These are phyloP conservation scores for Inosperma sp. DNA, from an alignment of 768 basidiomycete species.

Conservation along the genomic window DNA sequence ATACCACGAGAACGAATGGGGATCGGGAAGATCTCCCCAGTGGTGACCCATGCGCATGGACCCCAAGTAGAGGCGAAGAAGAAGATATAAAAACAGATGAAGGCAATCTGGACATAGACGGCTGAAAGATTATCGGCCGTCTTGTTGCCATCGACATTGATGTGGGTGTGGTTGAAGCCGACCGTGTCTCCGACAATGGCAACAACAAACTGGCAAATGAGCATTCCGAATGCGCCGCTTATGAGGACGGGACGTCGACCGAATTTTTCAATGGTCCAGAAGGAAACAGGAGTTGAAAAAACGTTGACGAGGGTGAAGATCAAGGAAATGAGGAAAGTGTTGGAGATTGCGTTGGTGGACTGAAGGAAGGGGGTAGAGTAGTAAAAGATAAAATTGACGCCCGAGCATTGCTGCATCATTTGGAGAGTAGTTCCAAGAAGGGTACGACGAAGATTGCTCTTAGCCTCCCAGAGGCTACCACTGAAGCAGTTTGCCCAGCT, in stretches of 20 bases:
- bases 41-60: slow-evolving; percentile 62
- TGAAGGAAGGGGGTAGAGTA: slow-evolving; percentile 66
- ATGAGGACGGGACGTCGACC: slow-evolving; percentile 80
- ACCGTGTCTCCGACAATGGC: slow-evolving; percentile 52
- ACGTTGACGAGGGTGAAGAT: slow-evolving; percentile 74
- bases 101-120: slow-evolving; percentile 58
- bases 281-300: slow-evolving; percentile 71
- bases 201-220: slow-evolving; percentile 78
- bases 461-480: slow-evolving; percentile 50
- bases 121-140: slow-evolving; percentile 40
- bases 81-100: slow-evolving; percentile 48
- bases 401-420: slow-evolving; percentile 67
- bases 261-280: slow-evolving; percentile 76
- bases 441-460: slow-evolving; percentile 60
- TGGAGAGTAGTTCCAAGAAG: slow-evolving; percentile 81
- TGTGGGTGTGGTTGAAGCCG: slow-evolving; percentile 18
- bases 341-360: slow-evolving; percentile 44
- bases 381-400: slow-evolving; percentile 73
- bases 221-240: slow-evolving; percentile 78
- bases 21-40: slow-evolving; percentile 81
- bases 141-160: background rate
- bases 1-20: slow-evolving; percentile 79
- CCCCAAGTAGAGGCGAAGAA: slow-evolving; percentile 66
- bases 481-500: slow-evolving; percentile 51
- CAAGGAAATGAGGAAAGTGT: slow-evolving; percentile 60